Conservation (phyloP, 257 asterid species). For the Dorcoceras hygrometricum region DNA sequence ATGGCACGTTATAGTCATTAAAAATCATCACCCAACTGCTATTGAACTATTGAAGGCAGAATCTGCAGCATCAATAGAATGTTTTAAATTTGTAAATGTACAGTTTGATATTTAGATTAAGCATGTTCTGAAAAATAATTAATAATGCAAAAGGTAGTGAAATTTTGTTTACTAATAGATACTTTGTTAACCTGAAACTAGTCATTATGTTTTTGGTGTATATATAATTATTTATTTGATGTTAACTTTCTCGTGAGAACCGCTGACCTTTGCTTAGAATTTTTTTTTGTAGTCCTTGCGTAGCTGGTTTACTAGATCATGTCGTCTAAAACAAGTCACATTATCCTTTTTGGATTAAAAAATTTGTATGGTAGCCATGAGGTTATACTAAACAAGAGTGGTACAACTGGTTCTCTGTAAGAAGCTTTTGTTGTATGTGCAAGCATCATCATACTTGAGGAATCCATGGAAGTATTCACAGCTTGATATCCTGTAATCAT, state of each 20-base stretch:
- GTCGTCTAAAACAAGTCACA: not conserved
- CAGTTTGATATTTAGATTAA: not conserved
- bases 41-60: not conserved
- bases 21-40: too few species aligned
- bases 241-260: not conserved
- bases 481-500: not conserved
- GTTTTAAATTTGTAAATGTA: not conserved
- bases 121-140: not conserved
- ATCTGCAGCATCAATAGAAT: not conserved
- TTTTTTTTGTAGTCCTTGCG: not conserved
- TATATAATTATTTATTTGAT: too few species aligned
- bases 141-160: not conserved
- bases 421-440: not conserved
- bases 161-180: not conserved
- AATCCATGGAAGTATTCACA: not conserved
- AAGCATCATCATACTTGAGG: not conserved
- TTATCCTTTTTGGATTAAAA: too few species aligned
- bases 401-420: not conserved
- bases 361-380: not conserved
- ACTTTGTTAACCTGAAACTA: not conserved
- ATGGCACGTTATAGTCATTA: not conserved
- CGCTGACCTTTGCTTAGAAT: not conserved
- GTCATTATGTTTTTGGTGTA: not conserved
- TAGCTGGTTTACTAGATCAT: not conserved
- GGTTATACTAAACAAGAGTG: not conserved